Evolutionary conservation across 2,329 filamentous ascomycete genomes (phyloP).

Genomic region (Septoria linicola): DNA sequence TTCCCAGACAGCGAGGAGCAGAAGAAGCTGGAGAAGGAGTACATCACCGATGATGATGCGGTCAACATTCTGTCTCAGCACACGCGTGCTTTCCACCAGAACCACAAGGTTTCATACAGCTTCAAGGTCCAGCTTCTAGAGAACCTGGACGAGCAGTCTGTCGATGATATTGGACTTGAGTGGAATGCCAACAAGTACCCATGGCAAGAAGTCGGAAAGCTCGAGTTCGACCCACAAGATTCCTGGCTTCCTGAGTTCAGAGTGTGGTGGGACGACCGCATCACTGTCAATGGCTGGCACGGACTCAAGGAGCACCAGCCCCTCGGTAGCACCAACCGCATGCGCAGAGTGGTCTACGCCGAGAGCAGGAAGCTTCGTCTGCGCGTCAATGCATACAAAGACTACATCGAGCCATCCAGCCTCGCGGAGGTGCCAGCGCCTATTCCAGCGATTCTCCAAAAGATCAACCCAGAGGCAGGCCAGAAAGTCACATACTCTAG

Average conservation of each 20-base stretch:
- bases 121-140: conserved; percentile 39
- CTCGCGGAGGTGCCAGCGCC: conserved; percentile 41
- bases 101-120: conserved; percentile 38
- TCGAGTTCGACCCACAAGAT: conserved; percentile 45
- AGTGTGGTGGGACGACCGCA: conserved; percentile 44
- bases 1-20: conserved; percentile 36
- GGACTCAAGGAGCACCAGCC: conserved; percentile 42
- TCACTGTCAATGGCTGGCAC: conserved; percentile 44
- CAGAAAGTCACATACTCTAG: conserved; percentile 28
- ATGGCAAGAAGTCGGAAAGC: conserved; percentile 36
- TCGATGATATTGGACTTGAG: conserved; percentile 38
- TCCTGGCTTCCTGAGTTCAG: conserved; percentile 43
- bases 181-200: conserved; percentile 39
- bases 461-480: conserved; percentile 25
- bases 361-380: conserved; percentile 43
- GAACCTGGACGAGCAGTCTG: conserved; percentile 38
- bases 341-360: conserved; percentile 44
- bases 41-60: conserved; percentile 32
- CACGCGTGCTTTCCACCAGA: conserved; percentile 36
- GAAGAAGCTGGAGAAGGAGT: conserved; percentile 30
- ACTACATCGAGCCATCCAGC: conserved; percentile 42
- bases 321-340: conserved; percentile 43
- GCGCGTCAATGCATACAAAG: conserved; percentile 42
- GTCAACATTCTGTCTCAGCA: conserved; percentile 38
- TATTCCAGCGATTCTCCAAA: conserved; percentile 33